Evolutionary conservation across 1,284 basidiomycete genomes (phyloP).

Genomic region (Puccinia polysora): DNA sequence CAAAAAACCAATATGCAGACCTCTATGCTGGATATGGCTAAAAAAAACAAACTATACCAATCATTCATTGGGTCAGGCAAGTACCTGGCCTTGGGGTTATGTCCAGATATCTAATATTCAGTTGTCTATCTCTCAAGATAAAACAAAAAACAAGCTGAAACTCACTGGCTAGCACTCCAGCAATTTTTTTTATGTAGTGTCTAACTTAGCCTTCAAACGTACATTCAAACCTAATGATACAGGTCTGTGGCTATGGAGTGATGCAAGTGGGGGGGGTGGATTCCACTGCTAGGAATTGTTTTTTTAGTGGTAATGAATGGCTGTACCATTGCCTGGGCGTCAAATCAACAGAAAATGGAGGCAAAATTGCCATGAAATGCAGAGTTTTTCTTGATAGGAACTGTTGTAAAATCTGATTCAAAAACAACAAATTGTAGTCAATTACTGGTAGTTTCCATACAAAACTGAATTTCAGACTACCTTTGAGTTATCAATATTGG

Average conservation of each 20-base stretch:
- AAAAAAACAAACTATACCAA: background rate
- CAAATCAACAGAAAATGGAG: background rate
- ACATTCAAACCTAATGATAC: background rate
- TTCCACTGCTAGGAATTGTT: no score
- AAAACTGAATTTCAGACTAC: no score
- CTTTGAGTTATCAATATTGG: no score
- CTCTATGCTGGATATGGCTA: background rate
- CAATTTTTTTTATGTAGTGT: background rate
- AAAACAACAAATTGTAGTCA: no score
- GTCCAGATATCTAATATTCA: background rate
- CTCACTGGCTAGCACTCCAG: background rate
- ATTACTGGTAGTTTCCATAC: no score
- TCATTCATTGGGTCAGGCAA: background rate
- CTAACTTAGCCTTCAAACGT: background rate
- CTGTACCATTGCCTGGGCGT: background rate
- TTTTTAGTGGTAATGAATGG: background rate
- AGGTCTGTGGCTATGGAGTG: background rate
- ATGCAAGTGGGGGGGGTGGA: conserved; percentile 11
- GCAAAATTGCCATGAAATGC: background rate
- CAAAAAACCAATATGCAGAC: background rate
- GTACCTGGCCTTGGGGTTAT: background rate
- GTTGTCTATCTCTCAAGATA: background rate
- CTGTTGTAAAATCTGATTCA: background rate
- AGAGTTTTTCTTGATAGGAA: background rate
- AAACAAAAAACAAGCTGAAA: background rate